Base-by-base conservation (phyloP, 208 protist species). In the Trypanosoma lewisi region DNA sequence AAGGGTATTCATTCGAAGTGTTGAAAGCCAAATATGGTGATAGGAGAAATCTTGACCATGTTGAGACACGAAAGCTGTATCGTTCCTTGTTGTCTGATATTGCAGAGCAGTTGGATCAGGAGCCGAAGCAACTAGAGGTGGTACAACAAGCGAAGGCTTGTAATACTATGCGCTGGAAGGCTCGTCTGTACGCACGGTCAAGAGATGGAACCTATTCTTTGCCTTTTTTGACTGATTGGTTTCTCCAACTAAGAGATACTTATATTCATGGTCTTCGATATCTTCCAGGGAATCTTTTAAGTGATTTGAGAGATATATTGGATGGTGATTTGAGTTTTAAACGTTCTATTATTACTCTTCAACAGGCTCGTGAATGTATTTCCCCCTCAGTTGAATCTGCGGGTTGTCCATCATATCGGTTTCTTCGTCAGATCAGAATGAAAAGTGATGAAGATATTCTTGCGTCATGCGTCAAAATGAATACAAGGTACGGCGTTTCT, bases 361-460 rank as follows among this genome's bases (percentile, higher is more conserved):
- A 70, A 21, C 71, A 87, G 41, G 59, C 71, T 33, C 48, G 60
- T 36, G 65, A 52, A 52, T 91, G 84, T 57, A 51, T 87, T 61
- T 73, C 79, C 33, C 73, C 79, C 25, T 54, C 56, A 49, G 27
- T 71, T 14, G 58, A 66, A 25, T 60, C 49, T 44, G 50, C 67
- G 7, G 67, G 70, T 5, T 91, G 85, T 39, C 81, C 81, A 42
- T 91, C 82, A 14, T 87, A 85, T 59, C 49, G 52, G n/a, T 88
- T 91, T 72, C 55, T 91, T 49, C 59, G 68, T 11, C 54, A 75
- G 28, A 60, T 88, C 9, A 63, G 66, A 39, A 69, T 56, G 0
- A 91, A 88, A 58, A 65, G 37, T 14, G 82, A 88, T 50, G 47
- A 55, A 21, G 73, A 86, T 28, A 76, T 91, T 64, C 42, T 91